These are phyloP conservation scores for Pythium volutum DNA, from an alignment of 352 stramenopile species.

Conservation along the genomic window DNA sequence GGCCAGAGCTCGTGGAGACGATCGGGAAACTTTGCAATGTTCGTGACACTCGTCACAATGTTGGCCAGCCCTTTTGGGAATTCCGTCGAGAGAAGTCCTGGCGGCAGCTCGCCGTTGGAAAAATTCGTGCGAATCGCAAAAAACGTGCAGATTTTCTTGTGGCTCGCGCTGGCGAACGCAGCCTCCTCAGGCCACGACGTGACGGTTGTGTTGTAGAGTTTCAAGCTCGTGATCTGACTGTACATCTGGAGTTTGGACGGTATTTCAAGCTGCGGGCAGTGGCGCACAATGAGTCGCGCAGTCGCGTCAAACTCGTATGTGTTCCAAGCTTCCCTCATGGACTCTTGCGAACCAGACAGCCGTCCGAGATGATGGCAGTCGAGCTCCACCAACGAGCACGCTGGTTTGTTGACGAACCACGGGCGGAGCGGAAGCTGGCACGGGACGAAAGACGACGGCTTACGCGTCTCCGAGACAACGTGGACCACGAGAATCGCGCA, in stretches of 20 bases:
- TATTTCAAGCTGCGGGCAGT: too few relatives aligned
- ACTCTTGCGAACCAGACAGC: neutral
- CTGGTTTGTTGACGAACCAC: neutral
- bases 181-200: neutral
- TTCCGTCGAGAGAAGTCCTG: neutral
- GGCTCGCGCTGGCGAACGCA: neutral
- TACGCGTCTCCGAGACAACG: neutral
- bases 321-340: neutral
- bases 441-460: too few relatives aligned
- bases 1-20: conserved; percentile 6
- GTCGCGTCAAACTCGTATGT: neutral
- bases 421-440: neutral
- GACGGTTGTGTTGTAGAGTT: conserved; percentile 19
- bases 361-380: neutral
- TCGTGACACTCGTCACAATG: neutral
- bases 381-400: conserved; percentile 2
- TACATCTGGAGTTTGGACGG: too few relatives aligned
- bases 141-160: neutral
- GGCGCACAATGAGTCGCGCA: too few relatives aligned
- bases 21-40: neutral
- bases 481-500: neutral
- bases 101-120: neutral
- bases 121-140: conserved; percentile 8
- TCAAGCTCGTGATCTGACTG: neutral
- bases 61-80: neutral